Conservation (phyloP, 2,329 filamentous ascomycete genomes). For the Neonectria ditissima region DNA sequence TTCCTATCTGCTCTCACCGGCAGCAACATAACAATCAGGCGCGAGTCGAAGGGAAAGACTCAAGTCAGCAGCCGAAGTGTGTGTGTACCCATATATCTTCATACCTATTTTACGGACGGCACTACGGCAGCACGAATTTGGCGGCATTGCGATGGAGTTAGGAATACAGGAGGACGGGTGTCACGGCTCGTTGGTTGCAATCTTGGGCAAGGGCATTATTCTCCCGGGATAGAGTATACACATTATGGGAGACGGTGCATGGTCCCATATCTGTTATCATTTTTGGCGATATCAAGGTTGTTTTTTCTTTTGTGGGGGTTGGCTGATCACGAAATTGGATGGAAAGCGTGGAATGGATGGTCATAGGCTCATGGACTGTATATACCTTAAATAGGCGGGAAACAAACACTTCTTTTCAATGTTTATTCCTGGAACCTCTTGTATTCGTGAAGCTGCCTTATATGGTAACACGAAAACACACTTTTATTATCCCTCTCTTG, state of each 20-base stretch:
- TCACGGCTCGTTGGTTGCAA: constrained; percentile 6
- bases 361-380: background rate
- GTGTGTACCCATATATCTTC: constrained; percentile 34
- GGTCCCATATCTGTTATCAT: constrained; percentile 8
- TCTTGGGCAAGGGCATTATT: constrained; percentile 6
- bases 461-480: background rate
- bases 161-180: constrained; percentile 10
- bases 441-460: background rate
- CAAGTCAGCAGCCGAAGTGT: constrained; percentile 17
- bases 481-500: background rate
- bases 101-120: constrained; percentile 30
- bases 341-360: background rate
- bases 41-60: background rate
- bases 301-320: constrained; percentile 1
- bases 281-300: constrained; percentile 11
- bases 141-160: constrained; percentile 43
- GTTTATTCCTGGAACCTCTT: background rate
- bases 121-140: constrained; percentile 23
- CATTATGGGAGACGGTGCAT: constrained; percentile 5
- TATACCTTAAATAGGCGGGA: background rate
- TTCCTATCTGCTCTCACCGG: background rate
- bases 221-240: constrained; percentile 10
- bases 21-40: background rate
- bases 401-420: background rate
- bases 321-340: background rate